Conservation (phyloP, 1,139 yeast species). For the Zygosaccharomyces sapae region DNA sequence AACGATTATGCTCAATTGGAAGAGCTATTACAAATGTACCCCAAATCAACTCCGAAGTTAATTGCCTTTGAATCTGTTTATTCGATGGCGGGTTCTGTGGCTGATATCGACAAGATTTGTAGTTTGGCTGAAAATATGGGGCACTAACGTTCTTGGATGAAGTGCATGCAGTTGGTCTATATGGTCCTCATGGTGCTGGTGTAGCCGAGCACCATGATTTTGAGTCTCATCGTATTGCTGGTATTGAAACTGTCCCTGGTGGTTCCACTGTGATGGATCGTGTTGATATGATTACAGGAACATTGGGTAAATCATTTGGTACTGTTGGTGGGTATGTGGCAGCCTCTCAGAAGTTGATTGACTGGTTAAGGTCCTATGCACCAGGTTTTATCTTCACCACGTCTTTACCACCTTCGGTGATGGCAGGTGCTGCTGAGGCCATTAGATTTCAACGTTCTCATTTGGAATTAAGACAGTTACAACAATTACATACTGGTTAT, state of each 20-base stretch:
- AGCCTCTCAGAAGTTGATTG: conserved; percentile 76
- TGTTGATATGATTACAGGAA: conserved; percentile 93
- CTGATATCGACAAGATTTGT: conserved; percentile 89
- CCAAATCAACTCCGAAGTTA: conserved; percentile 80
- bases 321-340: conserved; percentile 97
- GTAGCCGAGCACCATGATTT: conserved; percentile 95
- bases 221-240: conserved; percentile 68
- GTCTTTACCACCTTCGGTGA: conserved; percentile 88
- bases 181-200: conserved; percentile 99
- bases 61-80: conserved; percentile 97
- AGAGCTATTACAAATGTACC: conserved; percentile 68
- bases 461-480: conserved; percentile 71
- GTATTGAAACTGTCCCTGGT: conserved; percentile 50
- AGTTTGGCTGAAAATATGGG: conserved; percentile 95
- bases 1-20: conserved; percentile 84
- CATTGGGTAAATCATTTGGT: conserved; percentile 95
- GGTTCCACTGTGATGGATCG: conserved; percentile 72
- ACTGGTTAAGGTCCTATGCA: conserved; percentile 93
- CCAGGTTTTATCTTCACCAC: conserved; percentile 98
- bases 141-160: conserved; percentile 96
- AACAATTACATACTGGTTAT: conserved; percentile 80
- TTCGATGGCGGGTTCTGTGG: conserved; percentile 98
- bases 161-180: conserved; percentile 98
- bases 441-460: conserved; percentile 80
- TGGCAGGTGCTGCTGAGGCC: conserved; percentile 92